Conservation (phyloP, 768 basidiomycete genomes). For the Porphyrellus cyaneotinctus region DNA sequence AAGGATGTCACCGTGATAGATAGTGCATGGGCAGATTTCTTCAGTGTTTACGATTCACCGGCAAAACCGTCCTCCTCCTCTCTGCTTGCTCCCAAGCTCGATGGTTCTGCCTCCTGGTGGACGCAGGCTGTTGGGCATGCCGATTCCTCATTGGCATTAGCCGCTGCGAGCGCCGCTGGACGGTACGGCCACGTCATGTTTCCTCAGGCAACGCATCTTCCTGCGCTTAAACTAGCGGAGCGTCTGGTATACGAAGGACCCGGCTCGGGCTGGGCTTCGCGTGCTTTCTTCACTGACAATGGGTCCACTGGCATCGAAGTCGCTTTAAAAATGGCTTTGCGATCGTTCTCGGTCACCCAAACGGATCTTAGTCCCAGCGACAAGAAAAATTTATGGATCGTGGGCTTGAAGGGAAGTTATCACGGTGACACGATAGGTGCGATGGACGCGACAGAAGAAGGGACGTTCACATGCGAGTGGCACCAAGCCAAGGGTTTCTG, state of each 20-base stretch:
- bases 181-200: slow-evolving; percentile 98
- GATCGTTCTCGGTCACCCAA: slow-evolving; percentile 51
- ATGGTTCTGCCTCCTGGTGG: slow-evolving; percentile 98
- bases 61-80: slow-evolving; percentile 26
- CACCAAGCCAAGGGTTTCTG: slow-evolving; percentile 88
- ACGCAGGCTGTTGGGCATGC: slow-evolving; percentile 90
- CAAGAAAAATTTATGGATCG: slow-evolving; percentile 60
- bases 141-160: slow-evolving; percentile 68
- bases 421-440: slow-evolving; percentile 97
- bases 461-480: slow-evolving; percentile 95
- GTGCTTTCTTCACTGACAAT: slow-evolving; percentile 92
- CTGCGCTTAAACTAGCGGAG: slow-evolving; percentile 83
- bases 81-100: slow-evolving; percentile 61
- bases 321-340: slow-evolving; percentile 94
- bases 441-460: slow-evolving; percentile 93
- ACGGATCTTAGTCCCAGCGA: slow-evolving; percentile 33
- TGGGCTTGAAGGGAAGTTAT: slow-evolving; percentile 90
- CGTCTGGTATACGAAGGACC: slow-evolving; percentile 69
- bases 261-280: slow-evolving; percentile 85
- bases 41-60: slow-evolving; percentile 58
- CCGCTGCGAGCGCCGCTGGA: slow-evolving; percentile 86
- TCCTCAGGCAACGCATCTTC: slow-evolving; percentile 81
- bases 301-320: slow-evolving; percentile 97
- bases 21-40: slow-evolving; percentile 83
- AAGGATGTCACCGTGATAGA: slow-evolving; percentile 87